phyloP scores from a whole-genome alignment of 495 filamentous ascomycete genomes.

The Pseudomonodictys pantanalensis region DNA sequence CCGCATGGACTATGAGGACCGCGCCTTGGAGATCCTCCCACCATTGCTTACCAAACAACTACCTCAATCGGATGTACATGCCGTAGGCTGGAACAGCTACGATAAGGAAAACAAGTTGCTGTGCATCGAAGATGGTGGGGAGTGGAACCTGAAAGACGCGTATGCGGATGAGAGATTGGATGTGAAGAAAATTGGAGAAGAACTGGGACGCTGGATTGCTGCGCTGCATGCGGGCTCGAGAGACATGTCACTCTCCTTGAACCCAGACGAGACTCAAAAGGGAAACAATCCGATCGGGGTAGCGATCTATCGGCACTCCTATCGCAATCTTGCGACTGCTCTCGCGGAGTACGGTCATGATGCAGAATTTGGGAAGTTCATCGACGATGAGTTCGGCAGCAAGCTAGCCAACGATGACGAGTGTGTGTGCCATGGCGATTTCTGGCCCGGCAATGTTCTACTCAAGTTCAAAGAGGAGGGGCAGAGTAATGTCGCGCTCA shows the following conservation, averaged over 20 bases:
- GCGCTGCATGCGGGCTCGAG: conserved; percentile 15
- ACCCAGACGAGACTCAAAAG: conserved; percentile 14
- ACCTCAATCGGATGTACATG: conserved; percentile 3
- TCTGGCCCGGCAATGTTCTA: conserved; percentile 41
- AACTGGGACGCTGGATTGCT: conserved; percentile 36
- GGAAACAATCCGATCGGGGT: conserved; percentile 36
- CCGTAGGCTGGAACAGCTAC: conserved; percentile 10
- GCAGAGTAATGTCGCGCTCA: conserved; percentile 18
- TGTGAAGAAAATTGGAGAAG: conserved; percentile 24
- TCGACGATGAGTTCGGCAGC: conserved; percentile 35
- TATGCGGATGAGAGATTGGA: conserved; percentile 34
- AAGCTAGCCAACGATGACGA: conserved; percentile 36
- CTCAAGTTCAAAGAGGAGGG: conserved; percentile 7
- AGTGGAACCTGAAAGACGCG: conserved; percentile 36
- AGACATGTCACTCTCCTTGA: conserved; percentile 5
- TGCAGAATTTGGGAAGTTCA: conserved; percentile 28
- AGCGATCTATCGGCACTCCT: conserved; percentile 35
- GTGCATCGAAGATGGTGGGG: conserved; percentile 23
- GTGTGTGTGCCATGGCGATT: conserved; percentile 43
- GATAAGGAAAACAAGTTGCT: not conserved
- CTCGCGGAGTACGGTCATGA: conserved; percentile 32
- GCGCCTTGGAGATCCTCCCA: conserved; percentile 23
- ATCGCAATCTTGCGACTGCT: conserved; percentile 28
- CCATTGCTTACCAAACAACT: conserved; percentile 6
- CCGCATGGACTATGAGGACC: conserved; percentile 41